A percentile compares a stretch with the other conserved stretches of the same genome.
Conservation (phyloP, 176 grass and related monocot genomes). For the Triticum urartu region DNA sequence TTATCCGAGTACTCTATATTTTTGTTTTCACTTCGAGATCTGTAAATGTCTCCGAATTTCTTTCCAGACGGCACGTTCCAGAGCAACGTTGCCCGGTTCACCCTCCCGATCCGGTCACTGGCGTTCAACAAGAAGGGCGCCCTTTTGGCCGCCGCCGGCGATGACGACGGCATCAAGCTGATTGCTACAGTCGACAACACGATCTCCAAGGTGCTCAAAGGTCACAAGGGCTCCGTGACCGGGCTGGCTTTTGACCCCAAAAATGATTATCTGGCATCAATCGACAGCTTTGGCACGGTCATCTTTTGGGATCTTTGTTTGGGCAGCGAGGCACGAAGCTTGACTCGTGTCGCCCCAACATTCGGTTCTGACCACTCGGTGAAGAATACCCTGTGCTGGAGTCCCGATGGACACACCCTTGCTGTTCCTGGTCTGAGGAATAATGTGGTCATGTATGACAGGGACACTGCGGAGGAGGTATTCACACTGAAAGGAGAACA, state of each 20-base stretch:
- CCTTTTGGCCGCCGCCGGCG: slow-evolving; percentile 80
- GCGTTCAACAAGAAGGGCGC: slow-evolving; percentile 78
- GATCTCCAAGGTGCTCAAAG: slow-evolving; percentile 95
- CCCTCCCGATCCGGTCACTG: slow-evolving; percentile 79
- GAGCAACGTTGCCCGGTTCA: slow-evolving; percentile 82
- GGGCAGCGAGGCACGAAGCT: slow-evolving; percentile 47
- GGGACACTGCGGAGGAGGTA: slow-evolving; percentile 83
- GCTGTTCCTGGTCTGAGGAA: slow-evolving; percentile 87
- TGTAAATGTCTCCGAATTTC: background rate
- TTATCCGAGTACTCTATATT: background rate
- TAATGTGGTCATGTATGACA: slow-evolving; percentile 92
- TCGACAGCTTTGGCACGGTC: slow-evolving; percentile 77
- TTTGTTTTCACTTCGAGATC: background rate
- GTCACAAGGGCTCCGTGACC: slow-evolving; percentile 76
- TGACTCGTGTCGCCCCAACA: slow-evolving; percentile 61
- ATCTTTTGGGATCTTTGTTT: slow-evolving; percentile 82
- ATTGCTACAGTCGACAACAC: slow-evolving; percentile 82
- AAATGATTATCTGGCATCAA: slow-evolving; percentile 82
- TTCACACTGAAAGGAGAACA: slow-evolving; percentile 81
- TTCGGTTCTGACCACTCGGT: slow-evolving; percentile 51
- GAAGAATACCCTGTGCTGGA: slow-evolving; percentile 67
- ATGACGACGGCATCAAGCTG: slow-evolving; percentile 93
- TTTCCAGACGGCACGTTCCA: slow-evolving; percentile 73
- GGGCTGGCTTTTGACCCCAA: slow-evolving; percentile 74
- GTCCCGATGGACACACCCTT: slow-evolving; percentile 77